phyloP scores from a whole-genome alignment of 306 rosid genomes.

The Dicorynia guianensis region DNA sequence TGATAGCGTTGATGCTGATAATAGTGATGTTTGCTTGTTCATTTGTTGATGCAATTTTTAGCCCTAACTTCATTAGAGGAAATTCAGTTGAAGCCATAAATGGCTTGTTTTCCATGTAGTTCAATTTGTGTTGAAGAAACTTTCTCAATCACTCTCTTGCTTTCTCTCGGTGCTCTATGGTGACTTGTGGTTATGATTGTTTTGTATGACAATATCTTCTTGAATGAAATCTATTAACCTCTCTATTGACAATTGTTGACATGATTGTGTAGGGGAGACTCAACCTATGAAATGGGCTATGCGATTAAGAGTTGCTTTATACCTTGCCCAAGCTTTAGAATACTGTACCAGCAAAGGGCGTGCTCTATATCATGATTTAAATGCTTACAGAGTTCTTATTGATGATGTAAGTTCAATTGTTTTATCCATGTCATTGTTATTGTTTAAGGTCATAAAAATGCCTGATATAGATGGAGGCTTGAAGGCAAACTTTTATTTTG shows the following conservation, averaged over 20 bases:
- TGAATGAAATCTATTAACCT: slow-evolving; percentile 5
- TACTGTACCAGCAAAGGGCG: slow-evolving; percentile 95
- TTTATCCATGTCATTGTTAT: slow-evolving; percentile 29
- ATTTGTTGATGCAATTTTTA: neutral
- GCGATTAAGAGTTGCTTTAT: slow-evolving; percentile 93
- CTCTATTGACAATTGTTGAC: slow-evolving; percentile 36
- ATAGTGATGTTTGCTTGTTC: neutral
- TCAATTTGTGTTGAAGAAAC: slow-evolving; percentile 21
- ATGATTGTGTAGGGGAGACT: slow-evolving; percentile 74
- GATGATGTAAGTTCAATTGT: slow-evolving; percentile 75
- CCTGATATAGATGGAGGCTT: slow-evolving; percentile 21
- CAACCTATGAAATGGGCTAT: slow-evolving; percentile 97
- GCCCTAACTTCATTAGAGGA: neutral
- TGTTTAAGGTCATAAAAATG: slow-evolving; percentile 12
- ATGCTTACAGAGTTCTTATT: slow-evolving; percentile 89
- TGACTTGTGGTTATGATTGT: slow-evolving; percentile 34
- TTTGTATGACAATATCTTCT: slow-evolving; percentile 24
- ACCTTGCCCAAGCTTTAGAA: slow-evolving; percentile 94
- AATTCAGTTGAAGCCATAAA: neutral
- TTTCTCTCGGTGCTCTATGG: slow-evolving; percentile 6
- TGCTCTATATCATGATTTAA: slow-evolving; percentile 91
- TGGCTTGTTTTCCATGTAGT: neutral
- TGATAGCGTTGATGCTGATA: neutral
- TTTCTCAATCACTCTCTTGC: neutral
- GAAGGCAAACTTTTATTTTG: neutral